Percentiles rank a stretch among this genome's conserved stretches.
Conservation (phyloP, 73 alveolate species). For the Urostyla sp. region DNA sequence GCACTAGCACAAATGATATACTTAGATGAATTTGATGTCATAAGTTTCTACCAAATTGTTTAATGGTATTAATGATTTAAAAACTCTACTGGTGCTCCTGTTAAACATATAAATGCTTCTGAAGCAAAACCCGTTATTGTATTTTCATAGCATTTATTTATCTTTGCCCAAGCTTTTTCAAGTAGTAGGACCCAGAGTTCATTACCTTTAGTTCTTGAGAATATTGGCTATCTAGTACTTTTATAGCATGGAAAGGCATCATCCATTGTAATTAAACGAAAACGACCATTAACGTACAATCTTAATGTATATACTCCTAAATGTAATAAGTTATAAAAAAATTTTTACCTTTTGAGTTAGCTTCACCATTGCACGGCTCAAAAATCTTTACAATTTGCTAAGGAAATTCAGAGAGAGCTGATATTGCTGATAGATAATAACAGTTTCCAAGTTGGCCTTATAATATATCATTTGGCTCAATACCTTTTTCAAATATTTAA, state of each 20-base stretch:
- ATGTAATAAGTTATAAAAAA: too few relatives aligned
- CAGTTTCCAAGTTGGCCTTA: constrained; percentile 89
- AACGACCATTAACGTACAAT: constrained; percentile 81
- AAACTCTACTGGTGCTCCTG: constrained; percentile 93
- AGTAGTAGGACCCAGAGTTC: constrained; percentile 98
- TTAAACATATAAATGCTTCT: constrained; percentile 90
- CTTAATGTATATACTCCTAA: constrained; percentile 91
- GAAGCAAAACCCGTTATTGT: constrained; percentile 93
- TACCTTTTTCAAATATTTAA: constrained; percentile 64
- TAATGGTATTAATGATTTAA: constrained; percentile 79
- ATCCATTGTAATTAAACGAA: constrained; percentile 86
- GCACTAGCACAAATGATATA: constrained; percentile 86
- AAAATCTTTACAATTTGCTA: constrained; percentile 68
- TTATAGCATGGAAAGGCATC: constrained; percentile 91
- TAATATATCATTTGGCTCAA: constrained; percentile 77
- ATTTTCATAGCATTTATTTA: constrained; percentile 91
- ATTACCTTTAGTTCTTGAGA: constrained; percentile 80
- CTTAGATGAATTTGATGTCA: constrained; percentile 75
- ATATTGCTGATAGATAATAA: constrained; percentile 81
- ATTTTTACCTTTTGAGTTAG: too few relatives aligned
- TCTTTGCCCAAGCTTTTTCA: constrained; percentile 99
- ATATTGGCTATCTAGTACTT: constrained; percentile 73
- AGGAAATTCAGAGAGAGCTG: constrained; percentile 87
- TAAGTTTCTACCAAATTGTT: constrained; percentile 77
- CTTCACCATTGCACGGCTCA: constrained; percentile 9